Conservation (phyloP, 352 stramenopile genomes). For the Globisporangium apiculatum region DNA sequence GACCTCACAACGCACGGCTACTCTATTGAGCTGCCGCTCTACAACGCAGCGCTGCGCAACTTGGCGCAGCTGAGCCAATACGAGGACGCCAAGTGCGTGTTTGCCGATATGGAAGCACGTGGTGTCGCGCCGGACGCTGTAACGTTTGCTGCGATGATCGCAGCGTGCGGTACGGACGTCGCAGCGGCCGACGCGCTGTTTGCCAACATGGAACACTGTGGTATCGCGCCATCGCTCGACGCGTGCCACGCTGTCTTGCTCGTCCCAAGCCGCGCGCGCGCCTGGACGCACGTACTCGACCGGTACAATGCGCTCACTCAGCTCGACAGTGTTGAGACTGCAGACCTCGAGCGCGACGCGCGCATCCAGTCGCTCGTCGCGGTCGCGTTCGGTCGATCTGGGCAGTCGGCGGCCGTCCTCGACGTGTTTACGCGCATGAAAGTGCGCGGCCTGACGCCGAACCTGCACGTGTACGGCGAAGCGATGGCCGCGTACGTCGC, state of each 20-base stretch:
- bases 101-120: constrained; percentile 31
- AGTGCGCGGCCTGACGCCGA: constrained; percentile 51
- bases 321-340: neutral
- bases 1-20: constrained; percentile 39
- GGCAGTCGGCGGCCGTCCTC: constrained; percentile 44
- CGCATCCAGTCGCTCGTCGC: constrained; percentile 61
- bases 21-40: constrained; percentile 30
- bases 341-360: constrained; percentile 29
- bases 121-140: constrained; percentile 38
- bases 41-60: constrained; percentile 62
- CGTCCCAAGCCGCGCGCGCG: constrained; percentile 13
- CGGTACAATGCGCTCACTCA: constrained; percentile 11
- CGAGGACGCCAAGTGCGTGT: constrained; percentile 28
- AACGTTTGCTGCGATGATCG: constrained; percentile 49
- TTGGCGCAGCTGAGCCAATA: constrained; percentile 35
- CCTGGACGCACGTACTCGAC: constrained; percentile 15
- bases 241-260: constrained; percentile 25
- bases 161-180: constrained; percentile 35
- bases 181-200: constrained; percentile 39
- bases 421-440: constrained; percentile 70
- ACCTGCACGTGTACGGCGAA: constrained; percentile 64
- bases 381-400: constrained; percentile 39
- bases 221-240: constrained; percentile 14
- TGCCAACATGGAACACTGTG: constrained; percentile 22
- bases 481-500: constrained; percentile 63